Conservation (phyloP, 176 grass and related monocot genomes). For the Oryza meridionalis region DNA sequence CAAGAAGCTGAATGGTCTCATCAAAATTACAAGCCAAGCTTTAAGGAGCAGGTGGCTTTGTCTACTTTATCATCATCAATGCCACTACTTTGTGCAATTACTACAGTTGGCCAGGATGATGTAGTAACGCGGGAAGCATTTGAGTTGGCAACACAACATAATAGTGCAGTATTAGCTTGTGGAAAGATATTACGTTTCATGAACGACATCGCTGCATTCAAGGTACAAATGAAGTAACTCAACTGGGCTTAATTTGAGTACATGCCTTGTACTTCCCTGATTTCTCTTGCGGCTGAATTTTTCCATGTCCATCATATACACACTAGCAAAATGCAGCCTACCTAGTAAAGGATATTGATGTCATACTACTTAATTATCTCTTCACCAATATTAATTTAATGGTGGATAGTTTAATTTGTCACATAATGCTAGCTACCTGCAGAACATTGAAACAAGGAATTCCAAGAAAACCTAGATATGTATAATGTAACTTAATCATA, state of each 20-base stretch:
- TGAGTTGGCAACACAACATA: conserved; percentile 22
- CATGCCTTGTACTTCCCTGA: no score
- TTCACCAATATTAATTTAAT: no score
- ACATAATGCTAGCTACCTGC: no score
- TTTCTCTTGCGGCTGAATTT: no score
- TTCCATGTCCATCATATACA: no score
- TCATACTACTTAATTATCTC: no score
- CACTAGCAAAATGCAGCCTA: no score
- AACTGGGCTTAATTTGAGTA: neutral
- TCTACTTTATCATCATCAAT: neutral
- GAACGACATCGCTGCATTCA: conserved; percentile 38
- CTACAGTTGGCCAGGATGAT: conserved; percentile 41
- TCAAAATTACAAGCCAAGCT: conserved; percentile 23
- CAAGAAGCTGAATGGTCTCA: conserved; percentile 54
- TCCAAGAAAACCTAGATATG: no score
- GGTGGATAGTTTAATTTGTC: no score
- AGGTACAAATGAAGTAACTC: conserved; percentile 2
- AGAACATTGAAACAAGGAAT: no score
- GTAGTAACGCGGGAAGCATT: conserved; percentile 45
- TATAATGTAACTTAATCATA: no score
- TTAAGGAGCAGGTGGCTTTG: conserved; percentile 23
- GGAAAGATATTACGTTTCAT: conserved; percentile 28
- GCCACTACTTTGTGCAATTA: neutral
- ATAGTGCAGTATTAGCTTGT: conserved; percentile 1
- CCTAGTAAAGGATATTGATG: no score